Evolutionary conservation across 805 yeast genomes (phyloP).

Genomic region (Ogataea parapolymorpha): DNA sequence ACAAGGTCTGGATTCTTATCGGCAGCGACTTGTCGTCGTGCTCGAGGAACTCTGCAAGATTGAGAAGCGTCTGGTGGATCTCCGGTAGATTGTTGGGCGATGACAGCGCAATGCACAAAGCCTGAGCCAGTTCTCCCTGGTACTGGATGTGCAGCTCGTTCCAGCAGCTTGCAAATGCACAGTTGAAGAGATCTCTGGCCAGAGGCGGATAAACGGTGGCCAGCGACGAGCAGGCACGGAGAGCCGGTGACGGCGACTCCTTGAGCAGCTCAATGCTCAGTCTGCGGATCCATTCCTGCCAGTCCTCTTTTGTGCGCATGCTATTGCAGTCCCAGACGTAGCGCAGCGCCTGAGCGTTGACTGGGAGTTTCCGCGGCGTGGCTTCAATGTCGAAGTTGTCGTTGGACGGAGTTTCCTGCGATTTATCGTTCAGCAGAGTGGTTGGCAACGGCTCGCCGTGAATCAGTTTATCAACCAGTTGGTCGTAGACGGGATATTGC

Average conservation of each 20-base stretch:
- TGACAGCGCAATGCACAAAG: constrained; percentile 81
- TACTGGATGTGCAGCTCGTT: constrained; percentile 82
- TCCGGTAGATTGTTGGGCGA: constrained; percentile 95
- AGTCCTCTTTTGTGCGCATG: constrained; percentile 86
- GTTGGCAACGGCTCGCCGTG: constrained; percentile 87
- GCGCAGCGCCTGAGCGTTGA: constrained; percentile 59
- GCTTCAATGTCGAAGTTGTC: constrained; percentile 64
- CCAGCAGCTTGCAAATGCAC: constrained; percentile 96
- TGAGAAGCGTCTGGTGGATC: constrained; percentile 83
- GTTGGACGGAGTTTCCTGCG: constrained; percentile 35
- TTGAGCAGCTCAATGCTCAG: constrained; percentile 80
- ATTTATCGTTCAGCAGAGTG: constrained; percentile 65
- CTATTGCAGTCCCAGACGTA: constrained; percentile 91
- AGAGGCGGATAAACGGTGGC: constrained; percentile 86
- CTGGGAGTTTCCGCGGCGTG: constrained; percentile 71
- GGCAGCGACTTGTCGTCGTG: constrained; percentile 95
- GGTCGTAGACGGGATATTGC: constrained; percentile 74
- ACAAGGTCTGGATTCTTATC: constrained; percentile 82
- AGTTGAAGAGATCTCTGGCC: constrained; percentile 88
- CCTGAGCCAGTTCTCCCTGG: constrained; percentile 83
- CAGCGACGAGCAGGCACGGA: constrained; percentile 86
- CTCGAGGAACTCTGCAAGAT: constrained; percentile 94
- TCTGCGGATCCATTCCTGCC: constrained; percentile 96
- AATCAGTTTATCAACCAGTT: constrained; percentile 69
- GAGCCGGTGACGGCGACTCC: constrained; percentile 92